These are phyloP conservation scores for Fraxinus paxiana DNA, from an alignment of 305 asterid genomes.

Conservation along the genomic window DNA sequence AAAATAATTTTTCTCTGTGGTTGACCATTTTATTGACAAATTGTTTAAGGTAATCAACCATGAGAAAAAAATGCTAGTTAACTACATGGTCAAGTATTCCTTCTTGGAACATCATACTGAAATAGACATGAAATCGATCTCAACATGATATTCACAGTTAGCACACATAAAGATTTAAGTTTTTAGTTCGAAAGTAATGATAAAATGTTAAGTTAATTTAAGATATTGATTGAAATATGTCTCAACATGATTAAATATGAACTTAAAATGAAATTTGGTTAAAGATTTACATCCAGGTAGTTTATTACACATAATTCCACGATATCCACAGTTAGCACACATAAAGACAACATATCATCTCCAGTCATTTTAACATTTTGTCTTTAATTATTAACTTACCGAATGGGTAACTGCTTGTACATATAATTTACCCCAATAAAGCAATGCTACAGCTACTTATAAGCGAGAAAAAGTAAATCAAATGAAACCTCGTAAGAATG, in stretches of 20 bases:
- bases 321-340: neutral
- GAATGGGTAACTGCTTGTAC: neutral
- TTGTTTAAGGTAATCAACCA: neutral
- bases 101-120: neutral
- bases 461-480: neutral
- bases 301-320: neutral
- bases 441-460: neutral
- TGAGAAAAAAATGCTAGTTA: neutral
- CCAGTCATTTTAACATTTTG: neutral
- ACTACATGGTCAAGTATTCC: neutral
- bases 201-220: neutral
- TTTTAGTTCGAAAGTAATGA: neutral
- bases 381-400: neutral
- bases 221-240: neutral
- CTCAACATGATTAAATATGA: neutral
- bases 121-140: neutral
- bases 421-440: neutral
- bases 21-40: neutral
- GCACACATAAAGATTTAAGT: neutral
- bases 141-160: neutral
- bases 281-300: neutral
- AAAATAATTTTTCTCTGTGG: neutral
- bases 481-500: neutral
- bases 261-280: neutral
- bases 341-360: neutral